phyloP scores from a whole-genome alignment of 2,329 filamentous ascomycete genomes.

The Incumbomyces lentus region DNA sequence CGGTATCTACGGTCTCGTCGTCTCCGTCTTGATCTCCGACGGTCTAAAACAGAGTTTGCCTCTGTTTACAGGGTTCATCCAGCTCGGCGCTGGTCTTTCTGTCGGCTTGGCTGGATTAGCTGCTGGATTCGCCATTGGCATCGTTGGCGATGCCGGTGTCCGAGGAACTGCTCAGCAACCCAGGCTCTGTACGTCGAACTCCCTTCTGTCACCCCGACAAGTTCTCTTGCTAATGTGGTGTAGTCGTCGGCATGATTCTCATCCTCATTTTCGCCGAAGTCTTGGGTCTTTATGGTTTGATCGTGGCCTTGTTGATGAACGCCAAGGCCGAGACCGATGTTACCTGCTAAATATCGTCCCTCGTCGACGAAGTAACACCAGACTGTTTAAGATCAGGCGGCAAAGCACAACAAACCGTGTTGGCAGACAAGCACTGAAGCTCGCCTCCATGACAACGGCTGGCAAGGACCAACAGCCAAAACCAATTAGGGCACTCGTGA shows the following conservation, averaged over 20 bases:
- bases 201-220: neutral
- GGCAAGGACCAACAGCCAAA: neutral
- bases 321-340: conserved; percentile 66
- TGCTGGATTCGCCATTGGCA: conserved; percentile 75
- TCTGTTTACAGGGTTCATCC: conserved; percentile 74
- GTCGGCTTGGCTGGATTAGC: conserved; percentile 76
- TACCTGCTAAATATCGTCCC: conserved; percentile 41
- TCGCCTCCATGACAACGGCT: neutral
- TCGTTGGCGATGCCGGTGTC: conserved; percentile 54
- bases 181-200: conserved; percentile 21
- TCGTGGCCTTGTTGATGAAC: conserved; percentile 99
- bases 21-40: conserved; percentile 78
- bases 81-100: conserved; percentile 71
- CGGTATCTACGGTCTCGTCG: conserved; percentile 92
- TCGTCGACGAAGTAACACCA: neutral
- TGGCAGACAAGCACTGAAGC: neutral
- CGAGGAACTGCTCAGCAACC: conserved; percentile 43
- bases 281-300: conserved; percentile 97
- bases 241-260: conserved; percentile 85
- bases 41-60: conserved; percentile 61
- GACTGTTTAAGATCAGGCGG: neutral
- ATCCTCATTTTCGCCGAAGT: conserved; percentile 99
- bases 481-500: no score
- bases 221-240: neutral
- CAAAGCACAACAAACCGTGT: neutral